Evolutionary conservation across 78 protist species (phyloP), one percentile per base, ranked within the genome.

Genomic region (Trichosphaerium sp.): DNA sequence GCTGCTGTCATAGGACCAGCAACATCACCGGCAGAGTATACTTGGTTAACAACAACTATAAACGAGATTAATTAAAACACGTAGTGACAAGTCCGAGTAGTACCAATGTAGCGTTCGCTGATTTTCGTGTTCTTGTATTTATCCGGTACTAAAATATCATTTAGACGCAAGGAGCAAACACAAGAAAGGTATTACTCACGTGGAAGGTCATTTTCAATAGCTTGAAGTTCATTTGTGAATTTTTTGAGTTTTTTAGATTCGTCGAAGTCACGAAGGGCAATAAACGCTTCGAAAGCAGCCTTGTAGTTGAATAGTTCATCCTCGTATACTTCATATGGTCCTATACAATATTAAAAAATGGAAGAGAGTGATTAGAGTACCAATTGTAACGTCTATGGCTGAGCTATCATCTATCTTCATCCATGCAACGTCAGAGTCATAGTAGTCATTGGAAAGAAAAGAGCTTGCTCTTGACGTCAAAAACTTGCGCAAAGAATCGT

Each of bases 321-420:
- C 55, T 68, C 73, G 67, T 68, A 68, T 32, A 57, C 69, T 12
- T 68, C 73, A 14, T 68, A 68, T 7, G 73, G 73, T 49, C 73
- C 73, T 21, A 68, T 68, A 6, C 67, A 55, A 18, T 41, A 29
- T 38, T 52, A 29, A 6, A 68, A 8, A 0, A 21, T 25, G 11
- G 63, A n/a, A n/a, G n/a, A n/a, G n/a, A n/a, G n/a, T n/a, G n/a
- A n/a, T n/a, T n/a, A n/a, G n/a, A n/a, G n/a, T n/a, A 54, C 73
- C 73, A 21, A 68, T 68, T 5, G 73, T 68, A 18, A 54, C 71
- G 41, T 52, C 69, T 6, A 68, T 7, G 1, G 63, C 28, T 25
- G 73, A 21, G 15, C 32, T 42, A 0, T 42, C 73, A 14, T 68
- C 63, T 38, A 68, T 21, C 37, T 29, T 14, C 10, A 60, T 29